These are phyloP conservation scores for Cryptosporidium viatorum DNA, from an alignment of 169 alveolate genomes.

Conservation along the genomic window DNA sequence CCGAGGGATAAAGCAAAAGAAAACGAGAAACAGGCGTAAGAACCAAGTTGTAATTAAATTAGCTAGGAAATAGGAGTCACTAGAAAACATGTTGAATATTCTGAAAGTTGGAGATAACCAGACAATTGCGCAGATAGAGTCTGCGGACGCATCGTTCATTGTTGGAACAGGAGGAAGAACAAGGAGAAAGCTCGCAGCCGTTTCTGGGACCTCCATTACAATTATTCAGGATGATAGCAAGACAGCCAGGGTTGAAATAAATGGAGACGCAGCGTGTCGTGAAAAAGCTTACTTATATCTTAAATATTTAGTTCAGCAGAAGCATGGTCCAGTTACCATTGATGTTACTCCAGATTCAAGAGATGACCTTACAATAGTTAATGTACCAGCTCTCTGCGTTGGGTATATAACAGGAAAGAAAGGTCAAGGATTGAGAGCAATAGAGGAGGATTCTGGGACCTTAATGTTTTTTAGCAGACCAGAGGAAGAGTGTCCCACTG, in stretches of 20 bases:
- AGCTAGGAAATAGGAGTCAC: slow-evolving; percentile 12
- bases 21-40: background rate
- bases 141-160: slow-evolving; percentile 73
- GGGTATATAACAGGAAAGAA: slow-evolving; percentile 82
- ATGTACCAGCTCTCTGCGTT: slow-evolving; percentile 78
- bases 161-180: slow-evolving; percentile 75
- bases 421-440: slow-evolving; percentile 79
- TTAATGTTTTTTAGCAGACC: slow-evolving; percentile 79
- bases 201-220: slow-evolving; percentile 70
- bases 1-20: slow-evolving; percentile 56
- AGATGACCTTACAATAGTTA: slow-evolving; percentile 78
- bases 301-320: slow-evolving; percentile 79
- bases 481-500: slow-evolving; percentile 31
- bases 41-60: slow-evolving; percentile 15
- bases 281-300: slow-evolving; percentile 79
- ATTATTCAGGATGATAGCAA: slow-evolving; percentile 72
- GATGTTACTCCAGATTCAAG: slow-evolving; percentile 76
- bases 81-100: slow-evolving; percentile 56
- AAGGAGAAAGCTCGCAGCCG: slow-evolving; percentile 71
- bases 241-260: slow-evolving; percentile 78
- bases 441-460: slow-evolving; percentile 82
- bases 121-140: slow-evolving; percentile 73
- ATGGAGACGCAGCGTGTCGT: slow-evolving; percentile 75
- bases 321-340: slow-evolving; percentile 81
- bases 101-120: slow-evolving; percentile 67